Base-by-base conservation (phyloP, 169 alveolate genomes). In the Plasmodium inui region DNA sequence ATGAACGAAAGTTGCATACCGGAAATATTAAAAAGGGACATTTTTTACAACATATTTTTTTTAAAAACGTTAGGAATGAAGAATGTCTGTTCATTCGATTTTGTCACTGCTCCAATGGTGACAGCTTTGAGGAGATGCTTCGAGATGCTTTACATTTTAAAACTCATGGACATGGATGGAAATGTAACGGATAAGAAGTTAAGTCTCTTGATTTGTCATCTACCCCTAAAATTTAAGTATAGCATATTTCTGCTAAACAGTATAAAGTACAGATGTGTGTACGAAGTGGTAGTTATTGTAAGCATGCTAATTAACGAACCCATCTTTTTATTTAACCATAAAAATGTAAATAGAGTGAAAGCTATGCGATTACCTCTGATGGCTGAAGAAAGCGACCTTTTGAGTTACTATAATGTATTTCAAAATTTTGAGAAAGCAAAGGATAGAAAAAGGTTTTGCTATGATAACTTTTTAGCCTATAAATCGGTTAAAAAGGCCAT, bases 371-470 rank as follows among this genome's bases (percentile, higher is more conserved):
- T 61, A 39, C 82, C 94, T 37, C 72, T 89, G 50, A 89, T 89
- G 94, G 94, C 94, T 26, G 90, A 89, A 46, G 94, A 89, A 57
- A 89, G 94, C 46, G 94, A 89, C 71, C 67, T 89, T 41, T 79
- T 89, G 82, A 89, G 94, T 89, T 89, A 79, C 37, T 89, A 89
- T 67, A 89, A 89, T 79, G 55, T 89, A 89, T 89, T 89, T 89
- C 94, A 89, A 79, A 32, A 19, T 30, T 89, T 89, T 89, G 50
- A 14, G 17, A 17, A 44, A n/a, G 94, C 89, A 79, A 89, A 89
- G 78, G 53, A 89, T 73, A 89, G 82, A 79, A 89, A 89, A 67
- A 70, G 76, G 26, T 89, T 79, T 46, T 89, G 94, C 82, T 37
- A 89, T 79, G 89, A 70, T 32, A 55, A 89, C 61, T 89, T 89